These are phyloP conservation scores for Hypomyces rosellus DNA, from an alignment of 2,329 filamentous ascomycete genomes.

Conservation along the genomic window DNA sequence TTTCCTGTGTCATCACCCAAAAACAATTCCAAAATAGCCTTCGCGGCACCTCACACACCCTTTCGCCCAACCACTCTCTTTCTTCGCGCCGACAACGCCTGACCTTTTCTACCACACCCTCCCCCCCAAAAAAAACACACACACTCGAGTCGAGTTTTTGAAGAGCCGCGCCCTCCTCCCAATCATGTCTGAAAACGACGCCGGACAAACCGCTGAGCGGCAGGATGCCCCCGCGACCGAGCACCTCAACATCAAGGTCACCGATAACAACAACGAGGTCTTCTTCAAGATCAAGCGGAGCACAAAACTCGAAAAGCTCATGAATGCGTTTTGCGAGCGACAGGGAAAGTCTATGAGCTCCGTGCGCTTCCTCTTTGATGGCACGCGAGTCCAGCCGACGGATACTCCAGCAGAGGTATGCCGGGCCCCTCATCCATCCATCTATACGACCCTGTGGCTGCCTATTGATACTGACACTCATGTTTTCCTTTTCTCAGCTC, in stretches of 20 bases:
- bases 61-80: not conserved
- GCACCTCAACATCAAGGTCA: slow-evolving; percentile 98
- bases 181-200: slow-evolving; percentile 42
- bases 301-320: slow-evolving; percentile 93
- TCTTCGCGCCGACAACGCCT: not conserved
- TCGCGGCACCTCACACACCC: slow-evolving; percentile 3
- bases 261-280: slow-evolving; percentile 98
- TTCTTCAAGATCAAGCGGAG: slow-evolving; percentile 99
- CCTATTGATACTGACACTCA: not conserved
- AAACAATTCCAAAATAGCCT: too few species aligned
- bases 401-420: slow-evolving; percentile 90
- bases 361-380: slow-evolving; percentile 93
- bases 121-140: not conserved
- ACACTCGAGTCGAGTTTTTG: not conserved
- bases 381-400: slow-evolving; percentile 79
- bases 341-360: slow-evolving; percentile 81
- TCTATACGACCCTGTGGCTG: not conserved
- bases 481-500: slow-evolving; percentile 49
- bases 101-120: not conserved
- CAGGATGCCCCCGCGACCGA: slow-evolving; percentile 48
- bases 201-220: slow-evolving; percentile 36
- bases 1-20: too few species aligned
- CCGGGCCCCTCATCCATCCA: slow-evolving; percentile 20
- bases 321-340: slow-evolving; percentile 95
- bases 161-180: too few species aligned